Evolutionary conservation across 192 early-diverging fungal species (phyloP).

Genomic region (Coemansia pectinata): DNA sequence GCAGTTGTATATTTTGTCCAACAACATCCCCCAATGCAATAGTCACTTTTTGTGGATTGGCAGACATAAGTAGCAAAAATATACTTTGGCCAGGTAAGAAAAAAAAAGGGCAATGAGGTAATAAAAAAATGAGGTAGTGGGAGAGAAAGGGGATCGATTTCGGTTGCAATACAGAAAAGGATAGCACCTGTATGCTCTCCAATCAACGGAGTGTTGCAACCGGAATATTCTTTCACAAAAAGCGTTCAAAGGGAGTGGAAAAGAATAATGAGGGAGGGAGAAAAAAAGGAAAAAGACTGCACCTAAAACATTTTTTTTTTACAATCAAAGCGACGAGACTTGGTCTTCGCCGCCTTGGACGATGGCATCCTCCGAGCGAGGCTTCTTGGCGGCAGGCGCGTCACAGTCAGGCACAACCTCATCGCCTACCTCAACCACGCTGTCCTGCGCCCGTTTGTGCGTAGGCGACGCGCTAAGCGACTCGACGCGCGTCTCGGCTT

Average conservation of each 20-base stretch:
- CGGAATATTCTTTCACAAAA: too few species aligned
- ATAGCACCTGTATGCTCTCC: too few species aligned
- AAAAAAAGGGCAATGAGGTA: too few species aligned
- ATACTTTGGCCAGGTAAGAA: too few species aligned
- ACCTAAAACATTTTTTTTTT: neutral
- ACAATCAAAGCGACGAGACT: neutral
- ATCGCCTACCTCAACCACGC: neutral
- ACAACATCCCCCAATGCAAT: too few species aligned
- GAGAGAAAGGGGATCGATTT: neutral
- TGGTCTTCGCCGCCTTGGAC: slow-evolving; percentile 2
- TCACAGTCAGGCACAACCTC: slow-evolving; percentile 3
- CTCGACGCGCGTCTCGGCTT: slow-evolving; percentile 5
- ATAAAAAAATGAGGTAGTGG: neutral
- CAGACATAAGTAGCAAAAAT: too few species aligned
- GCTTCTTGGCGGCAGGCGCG: slow-evolving; percentile 7
- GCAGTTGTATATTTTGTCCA: too few species aligned
- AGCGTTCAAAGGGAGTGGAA: neutral
- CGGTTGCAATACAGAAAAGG: too few species aligned
- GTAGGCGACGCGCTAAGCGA: slow-evolving; percentile 2
- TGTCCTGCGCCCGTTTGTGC: slow-evolving; percentile 7
- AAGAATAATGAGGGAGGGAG: too few species aligned
- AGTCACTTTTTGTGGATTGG: too few species aligned
- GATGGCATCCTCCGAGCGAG: neutral
- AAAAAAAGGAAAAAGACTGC: neutral
- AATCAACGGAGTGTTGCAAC: too few species aligned